Percentiles rank a stretch among this genome's conserved stretches.
Conservation (phyloP, 345 rosid genomes). For the Eutrema japonicum region DNA sequence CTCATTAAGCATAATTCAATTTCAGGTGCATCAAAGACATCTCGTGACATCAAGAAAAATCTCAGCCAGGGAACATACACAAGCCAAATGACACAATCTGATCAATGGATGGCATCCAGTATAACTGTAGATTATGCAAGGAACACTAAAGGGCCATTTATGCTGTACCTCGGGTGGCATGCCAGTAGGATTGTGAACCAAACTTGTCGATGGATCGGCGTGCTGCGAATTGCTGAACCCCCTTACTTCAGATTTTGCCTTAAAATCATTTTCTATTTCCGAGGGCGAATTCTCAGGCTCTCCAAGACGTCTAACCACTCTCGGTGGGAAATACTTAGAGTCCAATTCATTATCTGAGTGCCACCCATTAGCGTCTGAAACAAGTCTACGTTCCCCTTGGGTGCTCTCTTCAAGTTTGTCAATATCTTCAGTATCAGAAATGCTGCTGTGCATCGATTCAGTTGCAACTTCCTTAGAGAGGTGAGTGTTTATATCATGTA, state of each 20-base stretch:
- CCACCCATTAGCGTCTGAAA: slow-evolving; percentile 58
- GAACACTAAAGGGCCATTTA: slow-evolving; percentile 16
- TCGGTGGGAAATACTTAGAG: slow-evolving; percentile 56
- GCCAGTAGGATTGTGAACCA: slow-evolving; percentile 67
- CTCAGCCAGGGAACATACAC: slow-evolving; percentile 22
- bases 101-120: neutral
- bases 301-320: slow-evolving; percentile 52
- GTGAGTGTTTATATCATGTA: slow-evolving; percentile 56
- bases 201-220: slow-evolving; percentile 42
- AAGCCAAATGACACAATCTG: slow-evolving; percentile 17
- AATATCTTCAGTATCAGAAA: slow-evolving; percentile 72
- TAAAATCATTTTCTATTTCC: slow-evolving; percentile 46
- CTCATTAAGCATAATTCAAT: slow-evolving; percentile 11
- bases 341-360: slow-evolving; percentile 86
- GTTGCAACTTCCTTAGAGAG: slow-evolving; percentile 52
- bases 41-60: neutral
- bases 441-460: slow-evolving; percentile 63
- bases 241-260: slow-evolving; percentile 47
- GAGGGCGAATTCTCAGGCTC: slow-evolving; percentile 47
- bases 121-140: slow-evolving; percentile 18
- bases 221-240: slow-evolving; percentile 46
- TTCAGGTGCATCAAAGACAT: slow-evolving; percentile 10
- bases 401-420: slow-evolving; percentile 52
- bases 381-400: slow-evolving; percentile 55
- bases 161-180: slow-evolving; percentile 90